A percentile compares a stretch with the other conserved stretches of the same genome.
phyloP scores from a whole-genome alignment of 257 asterid genomes.

The Rauvolfia tetraphylla region DNA sequence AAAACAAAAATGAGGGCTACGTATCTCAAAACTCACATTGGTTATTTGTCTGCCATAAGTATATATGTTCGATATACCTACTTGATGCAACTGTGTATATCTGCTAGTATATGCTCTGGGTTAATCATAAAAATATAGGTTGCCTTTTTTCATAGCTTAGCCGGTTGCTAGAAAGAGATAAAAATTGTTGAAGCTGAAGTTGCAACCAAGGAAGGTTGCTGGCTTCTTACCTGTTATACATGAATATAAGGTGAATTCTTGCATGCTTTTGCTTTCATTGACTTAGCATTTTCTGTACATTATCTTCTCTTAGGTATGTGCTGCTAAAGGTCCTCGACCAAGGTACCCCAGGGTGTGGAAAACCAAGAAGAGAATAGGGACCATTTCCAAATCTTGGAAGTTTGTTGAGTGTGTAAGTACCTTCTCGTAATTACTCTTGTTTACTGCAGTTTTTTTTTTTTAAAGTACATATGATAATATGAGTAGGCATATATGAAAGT shows the following conservation, averaged over 20 bases:
- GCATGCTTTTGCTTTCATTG: conserved; percentile 2
- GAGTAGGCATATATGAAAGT: neutral
- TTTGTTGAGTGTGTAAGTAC: conserved; percentile 79
- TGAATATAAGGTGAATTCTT: neutral
- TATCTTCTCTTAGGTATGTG: conserved; percentile 58
- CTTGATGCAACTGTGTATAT: neutral
- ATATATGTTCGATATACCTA: neutral
- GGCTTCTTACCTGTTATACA: neutral
- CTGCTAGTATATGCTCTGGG: neutral
- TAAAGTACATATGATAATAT: neutral
- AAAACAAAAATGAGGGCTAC: neutral
- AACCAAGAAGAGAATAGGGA: conserved; percentile 67
- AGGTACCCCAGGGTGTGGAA: conserved; percentile 95
- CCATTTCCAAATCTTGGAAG: conserved; percentile 76
- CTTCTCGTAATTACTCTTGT: neutral
- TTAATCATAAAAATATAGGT: too few species aligned
- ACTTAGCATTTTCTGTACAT: neutral
- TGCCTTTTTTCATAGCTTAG: too few species aligned
- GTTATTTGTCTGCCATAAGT: neutral
- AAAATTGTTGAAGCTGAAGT: neutral
- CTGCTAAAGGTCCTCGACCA: conserved; percentile 92
- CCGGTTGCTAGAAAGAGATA: neutral
- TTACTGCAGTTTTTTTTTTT: conserved; percentile 4
- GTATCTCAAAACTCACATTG: neutral
- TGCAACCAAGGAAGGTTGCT: neutral